These are phyloP conservation scores for Avena sativa DNA, from an alignment of 176 grass and related monocot genomes.

Conservation along the genomic window DNA sequence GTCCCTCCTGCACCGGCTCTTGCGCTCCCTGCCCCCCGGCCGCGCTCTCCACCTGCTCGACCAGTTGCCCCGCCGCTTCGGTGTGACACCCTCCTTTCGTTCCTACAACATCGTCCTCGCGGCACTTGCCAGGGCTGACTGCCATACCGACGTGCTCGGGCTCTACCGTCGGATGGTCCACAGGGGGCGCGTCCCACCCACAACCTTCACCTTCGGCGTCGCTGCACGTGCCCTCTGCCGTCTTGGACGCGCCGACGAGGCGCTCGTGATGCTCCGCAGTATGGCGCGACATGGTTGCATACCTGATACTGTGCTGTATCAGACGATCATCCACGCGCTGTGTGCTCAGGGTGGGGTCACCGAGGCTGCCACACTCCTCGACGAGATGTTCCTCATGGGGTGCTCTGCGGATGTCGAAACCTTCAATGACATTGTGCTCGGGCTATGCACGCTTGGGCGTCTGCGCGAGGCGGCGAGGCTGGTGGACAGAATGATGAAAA, in stretches of 20 bases:
- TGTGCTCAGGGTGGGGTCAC: conserved; percentile 54
- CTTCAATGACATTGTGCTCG: conserved; percentile 70
- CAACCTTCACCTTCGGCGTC: conserved; percentile 73
- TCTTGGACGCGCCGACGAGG: conserved; percentile 60
- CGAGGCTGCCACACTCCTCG: conserved; percentile 67
- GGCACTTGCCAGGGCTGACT: conserved; percentile 57
- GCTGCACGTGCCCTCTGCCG: conserved; percentile 67
- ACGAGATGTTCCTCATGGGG: conserved; percentile 91
- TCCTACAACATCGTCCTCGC: conserved; percentile 74
- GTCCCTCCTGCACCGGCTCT: conserved; percentile 52
- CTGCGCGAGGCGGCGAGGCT: conserved; percentile 66
- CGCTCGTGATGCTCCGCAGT: conserved; percentile 59
- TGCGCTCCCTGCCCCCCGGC: conserved; percentile 56
- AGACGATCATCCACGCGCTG: conserved; percentile 75
- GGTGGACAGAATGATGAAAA: conserved; percentile 80
- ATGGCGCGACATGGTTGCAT: conserved; percentile 86
- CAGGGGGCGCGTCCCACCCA: conserved; percentile 61
- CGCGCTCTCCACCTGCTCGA: conserved; percentile 80
- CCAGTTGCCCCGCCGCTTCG: conserved; percentile 61
- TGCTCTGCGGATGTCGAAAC: conserved; percentile 71
- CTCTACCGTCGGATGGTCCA: conserved; percentile 75
- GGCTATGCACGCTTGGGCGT: conserved; percentile 57
- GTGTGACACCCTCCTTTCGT: conserved; percentile 66
- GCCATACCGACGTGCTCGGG: conserved; percentile 52
- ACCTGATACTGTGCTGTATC: conserved; percentile 76